Conservation (phyloP, 768 basidiomycete genomes). For the Leccinum disarticulatum region DNA sequence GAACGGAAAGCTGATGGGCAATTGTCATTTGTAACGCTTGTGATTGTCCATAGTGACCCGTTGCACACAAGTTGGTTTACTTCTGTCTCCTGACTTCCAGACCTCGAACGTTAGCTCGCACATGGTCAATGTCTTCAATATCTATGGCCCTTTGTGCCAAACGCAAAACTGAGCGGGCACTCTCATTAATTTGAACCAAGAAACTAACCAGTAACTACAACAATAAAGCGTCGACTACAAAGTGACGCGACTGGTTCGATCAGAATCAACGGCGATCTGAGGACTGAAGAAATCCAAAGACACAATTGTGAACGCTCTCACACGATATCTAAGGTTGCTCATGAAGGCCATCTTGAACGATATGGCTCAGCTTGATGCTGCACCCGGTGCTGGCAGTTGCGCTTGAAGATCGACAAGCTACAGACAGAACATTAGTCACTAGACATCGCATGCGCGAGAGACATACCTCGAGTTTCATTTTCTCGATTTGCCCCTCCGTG, state of each 20-base stretch:
- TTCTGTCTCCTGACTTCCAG: background rate
- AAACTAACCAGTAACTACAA: background rate
- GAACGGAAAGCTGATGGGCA: slow-evolving; percentile 63
- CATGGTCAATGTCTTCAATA: background rate
- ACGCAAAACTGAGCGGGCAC: too few species aligned
- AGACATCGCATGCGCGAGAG: background rate
- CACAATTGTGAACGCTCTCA: background rate
- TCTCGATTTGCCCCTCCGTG: slow-evolving; percentile 69
- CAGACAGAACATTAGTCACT: slow-evolving; percentile 13
- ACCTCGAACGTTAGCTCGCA: background rate
- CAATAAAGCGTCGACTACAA: background rate
- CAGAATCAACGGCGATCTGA: background rate
- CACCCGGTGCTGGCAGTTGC: slow-evolving; percentile 42
- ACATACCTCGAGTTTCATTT: slow-evolving; percentile 77
- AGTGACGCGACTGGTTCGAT: background rate
- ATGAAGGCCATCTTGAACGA: background rate
- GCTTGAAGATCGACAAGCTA: slow-evolving; percentile 71
- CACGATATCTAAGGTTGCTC: background rate
- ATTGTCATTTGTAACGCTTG: background rate
- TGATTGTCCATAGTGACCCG: background rate
- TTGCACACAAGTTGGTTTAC: background rate
- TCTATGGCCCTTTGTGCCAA: background rate
- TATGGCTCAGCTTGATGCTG: slow-evolving; percentile 8
- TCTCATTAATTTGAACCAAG: background rate
- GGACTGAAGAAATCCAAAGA: background rate